Conservation (phyloP, 495 filamentous ascomycete genomes). For the Evernia prunastri region DNA sequence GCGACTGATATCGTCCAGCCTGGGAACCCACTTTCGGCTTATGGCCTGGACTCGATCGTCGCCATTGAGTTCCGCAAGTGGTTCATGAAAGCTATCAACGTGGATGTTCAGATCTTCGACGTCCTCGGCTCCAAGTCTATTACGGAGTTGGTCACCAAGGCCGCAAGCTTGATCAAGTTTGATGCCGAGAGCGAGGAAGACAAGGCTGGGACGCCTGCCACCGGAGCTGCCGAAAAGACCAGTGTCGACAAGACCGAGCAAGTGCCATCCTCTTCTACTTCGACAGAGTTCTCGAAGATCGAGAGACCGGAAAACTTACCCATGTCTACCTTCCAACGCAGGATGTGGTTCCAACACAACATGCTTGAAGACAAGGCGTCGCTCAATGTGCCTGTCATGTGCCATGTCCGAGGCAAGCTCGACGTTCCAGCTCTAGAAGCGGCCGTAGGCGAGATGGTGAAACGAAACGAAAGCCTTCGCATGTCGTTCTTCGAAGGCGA, state of each 20-base stretch:
- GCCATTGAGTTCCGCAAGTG: conserved; percentile 40
- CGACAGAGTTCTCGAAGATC: conserved; percentile 9
- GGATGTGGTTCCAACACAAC: conserved; percentile 29
- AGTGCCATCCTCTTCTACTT: not conserved
- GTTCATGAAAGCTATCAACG: conserved; percentile 27
- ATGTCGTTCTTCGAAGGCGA: conserved; percentile 30
- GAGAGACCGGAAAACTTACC: conserved; percentile 21
- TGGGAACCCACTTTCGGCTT: conserved; percentile 29
- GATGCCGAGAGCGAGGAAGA: conserved; percentile 7
- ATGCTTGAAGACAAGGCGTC: conserved; percentile 33
- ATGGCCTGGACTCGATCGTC: conserved; percentile 40
- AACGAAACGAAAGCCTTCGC: conserved; percentile 34
- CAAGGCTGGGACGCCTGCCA: not conserved
- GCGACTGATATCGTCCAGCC: conserved; percentile 26
- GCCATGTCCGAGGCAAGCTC: conserved; percentile 28
- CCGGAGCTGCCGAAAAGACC: conserved; percentile 9
- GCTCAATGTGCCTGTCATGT: conserved; percentile 32
- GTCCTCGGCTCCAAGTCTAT: conserved; percentile 26
- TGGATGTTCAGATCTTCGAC: conserved; percentile 25
- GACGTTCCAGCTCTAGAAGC: conserved; percentile 21
- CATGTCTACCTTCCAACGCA: conserved; percentile 31
- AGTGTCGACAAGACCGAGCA: conserved; percentile 7
- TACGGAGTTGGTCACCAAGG: conserved; percentile 22
- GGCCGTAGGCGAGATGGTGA: conserved; percentile 26
- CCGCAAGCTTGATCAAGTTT: conserved; percentile 16